Percentiles rank a stretch among this genome's conserved stretches.
Conservation (phyloP, 2,329 filamentous ascomycete genomes). For the Phialocephala subalpina region DNA sequence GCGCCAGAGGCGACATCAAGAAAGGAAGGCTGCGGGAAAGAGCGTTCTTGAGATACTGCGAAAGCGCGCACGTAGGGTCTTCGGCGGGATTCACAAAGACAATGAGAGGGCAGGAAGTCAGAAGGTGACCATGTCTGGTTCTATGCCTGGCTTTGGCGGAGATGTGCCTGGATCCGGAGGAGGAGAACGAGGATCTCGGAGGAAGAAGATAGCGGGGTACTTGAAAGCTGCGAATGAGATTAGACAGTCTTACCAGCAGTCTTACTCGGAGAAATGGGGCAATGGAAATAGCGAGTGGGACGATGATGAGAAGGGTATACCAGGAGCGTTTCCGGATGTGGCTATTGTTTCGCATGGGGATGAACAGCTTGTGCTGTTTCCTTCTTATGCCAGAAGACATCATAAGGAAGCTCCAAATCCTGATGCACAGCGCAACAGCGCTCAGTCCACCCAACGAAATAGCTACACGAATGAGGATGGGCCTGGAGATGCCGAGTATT, state of each 20-base stretch:
- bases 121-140: conserved; percentile 44
- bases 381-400: conserved; percentile 80
- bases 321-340: conserved; percentile 84
- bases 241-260: conserved; percentile 70
- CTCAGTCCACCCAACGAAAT: conserved; percentile 33
- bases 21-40: conserved; percentile 49
- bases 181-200: conserved; percentile 71
- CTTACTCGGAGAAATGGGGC: conserved; percentile 55
- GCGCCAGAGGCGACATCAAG: conserved; percentile 63
- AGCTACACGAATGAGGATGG: conserved; percentile 49
- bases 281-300: conserved; percentile 51
- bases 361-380: conserved; percentile 94
- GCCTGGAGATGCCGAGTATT: conserved; percentile 74
- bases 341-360: conserved; percentile 81
- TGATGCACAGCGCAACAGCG: conserved; percentile 44
- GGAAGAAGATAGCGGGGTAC: conserved; percentile 80
- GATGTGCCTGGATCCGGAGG: conserved; percentile 44
- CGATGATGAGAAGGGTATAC: conserved; percentile 61
- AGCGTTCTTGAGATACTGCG: conserved; percentile 40
- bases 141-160: conserved; percentile 43
- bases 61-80: conserved; percentile 42
- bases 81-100: conserved; percentile 42
- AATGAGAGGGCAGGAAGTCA: conserved; percentile 44
- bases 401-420: conserved; percentile 41
- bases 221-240: conserved; percentile 76